A percentile compares a stretch with the other conserved stretches of the same genome.
phyloP scores from a whole-genome alignment of 176 grass and related monocot genomes.

The Musa troglodytarum region DNA sequence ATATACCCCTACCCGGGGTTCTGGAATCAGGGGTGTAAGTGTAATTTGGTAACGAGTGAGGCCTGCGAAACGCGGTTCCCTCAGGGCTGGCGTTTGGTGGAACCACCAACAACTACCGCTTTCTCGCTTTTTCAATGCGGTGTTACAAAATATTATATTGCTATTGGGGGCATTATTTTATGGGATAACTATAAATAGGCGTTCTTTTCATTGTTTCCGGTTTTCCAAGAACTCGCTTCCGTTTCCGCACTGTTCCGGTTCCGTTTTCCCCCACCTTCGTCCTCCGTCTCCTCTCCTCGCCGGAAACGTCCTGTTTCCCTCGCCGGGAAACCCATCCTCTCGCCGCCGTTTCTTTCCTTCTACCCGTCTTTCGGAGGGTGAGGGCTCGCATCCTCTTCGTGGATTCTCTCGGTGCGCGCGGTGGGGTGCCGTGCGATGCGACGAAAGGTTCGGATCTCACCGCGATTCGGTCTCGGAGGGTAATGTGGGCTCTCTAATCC shows the following conservation, averaged over 20 bases:
- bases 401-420: not conserved
- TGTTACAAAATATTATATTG: not conserved
- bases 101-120: constrained; percentile 41
- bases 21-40: not conserved
- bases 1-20: not conserved
- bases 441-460: not conserved
- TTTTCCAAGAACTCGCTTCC: constrained; percentile 26
- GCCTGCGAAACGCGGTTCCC: constrained; percentile 29
- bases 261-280: not conserved
- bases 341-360: not conserved
- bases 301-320: not conserved
- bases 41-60: not conserved
- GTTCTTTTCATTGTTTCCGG: constrained; percentile 26
- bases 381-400: not conserved
- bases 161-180: not conserved
- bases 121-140: not conserved
- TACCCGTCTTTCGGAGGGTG: not conserved
- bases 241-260: constrained; percentile 19
- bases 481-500: constrained; percentile 22
- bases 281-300: constrained; percentile 13
- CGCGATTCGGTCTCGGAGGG: not conserved
- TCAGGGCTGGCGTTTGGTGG: constrained; percentile 41
- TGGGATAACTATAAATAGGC: constrained; percentile 4
- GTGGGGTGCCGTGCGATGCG: not conserved
- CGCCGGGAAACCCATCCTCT: constrained; percentile 3